Conservation (phyloP, 176 grass and related monocot genomes). For the Zoysia pacifica region DNA sequence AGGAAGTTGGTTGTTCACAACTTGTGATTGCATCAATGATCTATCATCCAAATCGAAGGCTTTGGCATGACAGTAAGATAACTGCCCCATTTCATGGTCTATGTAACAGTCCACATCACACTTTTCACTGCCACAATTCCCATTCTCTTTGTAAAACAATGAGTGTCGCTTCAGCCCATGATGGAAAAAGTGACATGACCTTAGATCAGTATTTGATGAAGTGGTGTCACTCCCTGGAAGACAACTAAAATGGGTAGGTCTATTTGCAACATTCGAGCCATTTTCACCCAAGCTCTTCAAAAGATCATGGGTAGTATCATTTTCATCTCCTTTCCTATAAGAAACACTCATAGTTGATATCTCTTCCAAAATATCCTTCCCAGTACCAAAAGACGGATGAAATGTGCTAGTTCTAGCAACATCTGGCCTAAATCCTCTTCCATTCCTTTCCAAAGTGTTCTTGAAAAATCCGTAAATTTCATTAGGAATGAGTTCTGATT, state of each 20-base stretch:
- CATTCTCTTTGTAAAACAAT: constrained; percentile 28
- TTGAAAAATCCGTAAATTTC: constrained; percentile 64
- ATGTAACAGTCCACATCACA: background rate
- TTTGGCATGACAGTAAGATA: constrained; percentile 4
- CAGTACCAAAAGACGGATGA: constrained; percentile 27
- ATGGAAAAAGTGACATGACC: constrained; percentile 4
- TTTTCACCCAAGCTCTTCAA: constrained; percentile 22
- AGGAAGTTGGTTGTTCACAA: constrained; percentile 8
- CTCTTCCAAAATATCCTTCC: constrained; percentile 10
- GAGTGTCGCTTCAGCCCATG: constrained; percentile 6
- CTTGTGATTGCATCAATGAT: constrained; percentile 22
- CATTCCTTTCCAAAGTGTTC: constrained; percentile 61
- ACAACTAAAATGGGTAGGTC: background rate
- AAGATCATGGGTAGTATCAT: constrained; percentile 13
- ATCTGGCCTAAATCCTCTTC: constrained; percentile 45
- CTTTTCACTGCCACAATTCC: constrained; percentile 24
- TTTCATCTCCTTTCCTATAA: constrained; percentile 28
- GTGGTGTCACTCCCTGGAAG: background rate
- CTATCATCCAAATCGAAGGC: background rate
- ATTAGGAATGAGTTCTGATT: constrained; percentile 45
- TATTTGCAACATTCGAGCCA: constrained; percentile 1
- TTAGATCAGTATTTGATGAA: constrained; percentile 33
- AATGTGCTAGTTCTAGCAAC: constrained; percentile 17
- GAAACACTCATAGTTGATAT: constrained; percentile 44
- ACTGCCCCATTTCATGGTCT: constrained; percentile 20